These are phyloP conservation scores for Papiliotrema flavescens DNA, from an alignment of 1,284 basidiomycete genomes.

Conservation along the genomic window DNA sequence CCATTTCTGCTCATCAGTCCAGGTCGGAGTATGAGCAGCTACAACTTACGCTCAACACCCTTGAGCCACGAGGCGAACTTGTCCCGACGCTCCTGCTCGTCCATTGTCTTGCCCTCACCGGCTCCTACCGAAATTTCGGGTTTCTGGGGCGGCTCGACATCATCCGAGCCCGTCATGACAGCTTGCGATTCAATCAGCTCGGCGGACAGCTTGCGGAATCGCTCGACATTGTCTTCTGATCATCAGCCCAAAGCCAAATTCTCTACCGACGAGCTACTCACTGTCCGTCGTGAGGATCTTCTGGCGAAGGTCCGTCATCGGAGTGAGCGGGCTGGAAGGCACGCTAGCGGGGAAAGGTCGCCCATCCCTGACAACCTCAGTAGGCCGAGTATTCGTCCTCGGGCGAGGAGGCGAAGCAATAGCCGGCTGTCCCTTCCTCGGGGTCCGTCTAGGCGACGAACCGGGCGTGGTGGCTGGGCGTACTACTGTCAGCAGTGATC, in stretches of 20 bases:
- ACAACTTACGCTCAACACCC: conserved; percentile 35
- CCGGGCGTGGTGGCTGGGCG: too few relatives aligned
- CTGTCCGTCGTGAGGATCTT: conserved; percentile 25
- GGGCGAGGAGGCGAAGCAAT: conserved; percentile 6
- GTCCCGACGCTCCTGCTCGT: conserved; percentile 24
- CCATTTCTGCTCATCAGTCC: conserved; percentile 19
- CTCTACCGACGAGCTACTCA: conserved; percentile 15
- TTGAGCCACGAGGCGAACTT: conserved; percentile 45
- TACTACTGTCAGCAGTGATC: too few relatives aligned
- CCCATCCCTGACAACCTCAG: conserved; percentile 1
- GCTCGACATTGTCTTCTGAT: conserved; percentile 14
- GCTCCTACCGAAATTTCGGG: background rate
- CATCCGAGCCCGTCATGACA: conserved; percentile 40
- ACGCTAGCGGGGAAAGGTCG: conserved; percentile 15
- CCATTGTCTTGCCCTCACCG: background rate
- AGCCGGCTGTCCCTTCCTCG: background rate
- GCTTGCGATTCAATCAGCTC: conserved; percentile 14
- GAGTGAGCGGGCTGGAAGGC: conserved; percentile 16
- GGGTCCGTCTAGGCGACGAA: background rate
- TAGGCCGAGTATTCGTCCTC: conserved; percentile 4
- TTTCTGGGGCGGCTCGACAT: conserved; percentile 9
- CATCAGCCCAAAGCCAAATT: background rate
- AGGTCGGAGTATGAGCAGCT: background rate
- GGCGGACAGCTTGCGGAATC: conserved; percentile 25
- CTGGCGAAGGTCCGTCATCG: conserved; percentile 21